Evolutionary conservation across 441 rosid species (phyloP), one percentile per base, ranked within the genome.

Genomic region (Erodium trifolium): DNA sequence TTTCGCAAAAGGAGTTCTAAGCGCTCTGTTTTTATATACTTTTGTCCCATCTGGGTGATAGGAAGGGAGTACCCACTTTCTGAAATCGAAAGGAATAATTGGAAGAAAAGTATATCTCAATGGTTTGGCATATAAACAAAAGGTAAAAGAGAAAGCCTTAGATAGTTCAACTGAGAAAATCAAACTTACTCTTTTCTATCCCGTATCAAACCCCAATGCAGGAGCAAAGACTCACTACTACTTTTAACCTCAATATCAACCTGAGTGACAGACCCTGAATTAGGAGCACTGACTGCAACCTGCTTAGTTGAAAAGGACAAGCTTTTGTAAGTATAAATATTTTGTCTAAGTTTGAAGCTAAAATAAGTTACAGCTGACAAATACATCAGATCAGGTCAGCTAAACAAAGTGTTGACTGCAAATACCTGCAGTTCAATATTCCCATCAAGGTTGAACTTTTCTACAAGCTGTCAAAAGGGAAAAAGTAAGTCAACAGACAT

Each of bases 21-120:
- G 90, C 47, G 97, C 99, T 81, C 85, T 88, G 72, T 92, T 87
- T 85, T 94, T 92, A 76, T 94, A 82, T 76, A 80, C 83, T 83
- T 76, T 82, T 69, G 91, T 88, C 78, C 94, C 97, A 70, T 88
- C 86, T 11, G 97, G 99, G 60, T 63, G 72, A 67, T 71, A 81
- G 70, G 89, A 85, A 66, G 99, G 99, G 76, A 94, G 89, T 35
- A 83, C 76, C 99, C 99, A 94, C 73, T 85, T 90, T 70, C 99
- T 94, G 82, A 62, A 60, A 74, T 12, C 59, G 70, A 68, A 34
- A 68, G 73, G 47, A 65, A 57, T 16, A 72, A 45, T 29, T n/a
- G 1, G 13, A 63, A 57, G 41, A 37, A 37, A 63, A 51, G 70
- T 18, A 69, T n/a, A 60, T 29, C 62, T 39, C 31, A 66, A 71